A percentile compares a stretch with the other conserved stretches of the same genome.
Conservation (phyloP, 768 basidiomycete species). For the Flagelloscypha sp. region DNA sequence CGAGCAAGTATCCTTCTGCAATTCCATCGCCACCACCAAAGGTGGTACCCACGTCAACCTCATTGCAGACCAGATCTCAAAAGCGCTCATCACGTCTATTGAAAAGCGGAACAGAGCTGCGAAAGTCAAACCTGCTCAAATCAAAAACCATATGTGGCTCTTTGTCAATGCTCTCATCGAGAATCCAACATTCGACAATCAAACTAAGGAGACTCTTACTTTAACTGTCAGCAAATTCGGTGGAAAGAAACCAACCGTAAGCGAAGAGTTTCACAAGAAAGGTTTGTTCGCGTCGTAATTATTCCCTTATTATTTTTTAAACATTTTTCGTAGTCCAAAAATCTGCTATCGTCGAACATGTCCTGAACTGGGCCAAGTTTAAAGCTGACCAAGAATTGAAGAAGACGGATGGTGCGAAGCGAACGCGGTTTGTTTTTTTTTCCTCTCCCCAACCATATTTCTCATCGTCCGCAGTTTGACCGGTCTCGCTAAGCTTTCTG, state of each 20-base stretch:
- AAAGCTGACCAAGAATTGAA: constrained; percentile 95
- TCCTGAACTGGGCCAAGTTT: constrained; percentile 94
- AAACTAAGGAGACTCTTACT: constrained; percentile 95
- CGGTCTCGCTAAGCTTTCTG: constrained; percentile 88
- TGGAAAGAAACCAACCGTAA: constrained; percentile 69
- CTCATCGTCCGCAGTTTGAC: constrained; percentile 48
- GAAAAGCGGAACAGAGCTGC: constrained; percentile 97
- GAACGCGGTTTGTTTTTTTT: constrained; percentile 53
- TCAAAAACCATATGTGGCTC: constrained; percentile 98
- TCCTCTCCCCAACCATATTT: background rate
- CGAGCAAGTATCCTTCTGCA: constrained; percentile 95
- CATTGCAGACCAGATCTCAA: constrained; percentile 84
- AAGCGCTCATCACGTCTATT: constrained; percentile 72
- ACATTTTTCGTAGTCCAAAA: constrained; percentile 55
- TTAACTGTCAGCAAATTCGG: constrained; percentile 84
- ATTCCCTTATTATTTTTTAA: constrained; percentile 1
- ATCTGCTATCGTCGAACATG: constrained; percentile 82
- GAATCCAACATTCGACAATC: constrained; percentile 98
- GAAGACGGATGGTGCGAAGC: constrained; percentile 90
- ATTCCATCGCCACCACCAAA: constrained; percentile 93
- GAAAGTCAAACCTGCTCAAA: constrained; percentile 85
- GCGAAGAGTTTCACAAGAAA: constrained; percentile 96
- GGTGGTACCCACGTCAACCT: constrained; percentile 89
- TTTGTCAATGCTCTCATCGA: constrained; percentile 94
- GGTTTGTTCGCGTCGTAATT: constrained; percentile 36